Evolutionary conservation across 306 rosid genomes (phyloP), one percentile per base, ranked within the genome.

Genomic region (Luffa aegyptiaca): DNA sequence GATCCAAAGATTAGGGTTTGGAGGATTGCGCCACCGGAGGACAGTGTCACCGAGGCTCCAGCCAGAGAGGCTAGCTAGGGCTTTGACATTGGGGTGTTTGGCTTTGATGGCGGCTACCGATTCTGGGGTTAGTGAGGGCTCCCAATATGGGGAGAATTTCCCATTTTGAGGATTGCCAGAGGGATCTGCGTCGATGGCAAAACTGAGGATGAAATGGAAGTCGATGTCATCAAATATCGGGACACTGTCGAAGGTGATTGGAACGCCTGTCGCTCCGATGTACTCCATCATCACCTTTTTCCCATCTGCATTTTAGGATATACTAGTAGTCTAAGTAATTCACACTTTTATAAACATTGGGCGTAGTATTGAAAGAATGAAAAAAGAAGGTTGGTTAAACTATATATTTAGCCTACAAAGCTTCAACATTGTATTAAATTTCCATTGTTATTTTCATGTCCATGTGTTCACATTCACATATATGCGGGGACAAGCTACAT

Each of bases 241-340:
- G 11, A 86, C 84, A 5, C 45, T 17, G 17, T 83, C 63, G 16
- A 85, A 80, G 45, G 77, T 74, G 41, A 87, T 57, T 0, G 79
- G 85, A 7, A 80, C 53, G 14, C 93, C 90, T 0, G 89, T 83
- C 53, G 91, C 96, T 83, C 93, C 89, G 16, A 89, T 89, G 81
- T 87, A 89, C 76, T 91, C 93, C 93, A 86, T 89, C 87, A 86
- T 79, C 62, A 90, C 87, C 79, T 90, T 90, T 53, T 84, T 83
- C 2, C 86, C 92, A 74, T 86, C 85, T 90, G 69, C 45, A 65
- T 66, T 36, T 17, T 6, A 70, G n/a, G 44, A 13, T 49, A 20
- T 33, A 18, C 9, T 33, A 7, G 42, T 39, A 3, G 5, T 39
- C 42, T 39, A 4, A 39, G 42, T 39, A 39, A 39, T 12, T 42